Conservation (phyloP, 257 asterid species). For the Salvia rosmarinus region DNA sequence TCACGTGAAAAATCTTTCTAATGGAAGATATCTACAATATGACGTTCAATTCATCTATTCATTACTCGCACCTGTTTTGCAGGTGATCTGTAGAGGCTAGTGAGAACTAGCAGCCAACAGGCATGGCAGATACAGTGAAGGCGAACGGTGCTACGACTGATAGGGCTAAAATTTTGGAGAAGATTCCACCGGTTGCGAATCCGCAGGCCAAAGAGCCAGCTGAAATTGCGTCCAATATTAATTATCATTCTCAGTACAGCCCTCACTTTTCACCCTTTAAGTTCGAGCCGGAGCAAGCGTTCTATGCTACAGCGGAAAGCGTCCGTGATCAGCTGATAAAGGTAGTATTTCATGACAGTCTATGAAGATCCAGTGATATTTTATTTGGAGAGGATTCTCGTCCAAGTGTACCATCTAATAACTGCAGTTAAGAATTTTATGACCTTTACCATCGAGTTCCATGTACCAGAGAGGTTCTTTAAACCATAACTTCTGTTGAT, state of each 20-base stretch:
- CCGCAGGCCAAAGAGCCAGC: slow-evolving; percentile 67
- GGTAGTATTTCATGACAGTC: slow-evolving; percentile 43
- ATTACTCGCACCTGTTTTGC: slow-evolving; percentile 1
- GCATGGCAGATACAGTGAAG: slow-evolving; percentile 55
- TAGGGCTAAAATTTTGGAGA: slow-evolving; percentile 40
- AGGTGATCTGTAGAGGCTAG: slow-evolving; percentile 15
- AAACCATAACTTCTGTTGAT: neutral
- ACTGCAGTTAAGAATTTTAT: neutral
- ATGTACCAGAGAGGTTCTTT: neutral
- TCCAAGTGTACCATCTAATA: neutral
- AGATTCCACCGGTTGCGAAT: slow-evolving; percentile 66
- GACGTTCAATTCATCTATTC: neutral
- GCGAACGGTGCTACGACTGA: slow-evolving; percentile 39
- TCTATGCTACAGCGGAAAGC: slow-evolving; percentile 93
- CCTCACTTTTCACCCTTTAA: slow-evolving; percentile 95
- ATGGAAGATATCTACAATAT: neutral
- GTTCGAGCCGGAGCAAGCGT: slow-evolving; percentile 94
- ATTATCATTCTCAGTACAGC: slow-evolving; percentile 78
- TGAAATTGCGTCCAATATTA: slow-evolving; percentile 89
- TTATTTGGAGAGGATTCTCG: neutral
- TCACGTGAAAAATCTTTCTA: slow-evolving; percentile 1
- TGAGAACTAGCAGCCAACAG: slow-evolving; percentile 23
- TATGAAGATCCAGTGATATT: neutral
- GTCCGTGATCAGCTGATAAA: slow-evolving; percentile 87
- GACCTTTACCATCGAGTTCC: slow-evolving; percentile 1